Percentiles rank a stretch among this genome's conserved stretches.
phyloP scores from a whole-genome alignment of 1,284 basidiomycete species.

The Coniophora puteana region DNA sequence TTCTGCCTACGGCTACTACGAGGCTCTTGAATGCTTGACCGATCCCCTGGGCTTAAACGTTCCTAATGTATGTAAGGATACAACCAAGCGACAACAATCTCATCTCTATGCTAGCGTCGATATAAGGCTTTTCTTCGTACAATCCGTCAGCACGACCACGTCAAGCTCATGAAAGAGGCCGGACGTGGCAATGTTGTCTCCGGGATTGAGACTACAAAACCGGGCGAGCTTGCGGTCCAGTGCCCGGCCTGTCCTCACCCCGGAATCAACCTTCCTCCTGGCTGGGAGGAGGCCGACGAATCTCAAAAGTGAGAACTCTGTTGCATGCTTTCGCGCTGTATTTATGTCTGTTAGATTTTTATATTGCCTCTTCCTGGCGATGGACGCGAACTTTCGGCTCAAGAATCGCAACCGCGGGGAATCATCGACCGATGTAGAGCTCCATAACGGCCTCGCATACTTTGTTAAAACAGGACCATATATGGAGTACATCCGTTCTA shows the following conservation, averaged over 20 bases:
- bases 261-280: conserved; percentile 18
- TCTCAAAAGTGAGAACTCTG: too few relatives aligned
- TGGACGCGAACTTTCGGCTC: conserved; percentile 27
- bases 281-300: conserved; percentile 17
- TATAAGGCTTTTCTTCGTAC: conserved; percentile 13
- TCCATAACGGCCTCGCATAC: conserved; percentile 15
- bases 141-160: conserved; percentile 13
- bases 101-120: conserved; percentile 7
- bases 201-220: conserved; percentile 7
- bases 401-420: conserved; percentile 11
- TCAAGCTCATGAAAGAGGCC: conserved; percentile 17
- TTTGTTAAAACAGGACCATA: conserved; percentile 14
- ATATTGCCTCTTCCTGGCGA: conserved; percentile 16
- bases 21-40: conserved; percentile 10
- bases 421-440: conserved; percentile 5
- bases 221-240: conserved; percentile 17
- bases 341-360: too few relatives aligned
- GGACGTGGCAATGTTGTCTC: conserved; percentile 13
- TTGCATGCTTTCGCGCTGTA: too few relatives aligned
- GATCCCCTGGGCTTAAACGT: conserved; percentile 12
- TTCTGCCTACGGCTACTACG: conserved; percentile 14
- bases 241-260: conserved; percentile 23
- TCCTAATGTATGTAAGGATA: conserved; percentile 8
- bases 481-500: conserved; percentile 9
- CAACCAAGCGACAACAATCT: not conserved